Evolutionary conservation across 2,329 filamentous ascomycete genomes (phyloP).

Genomic region (Trichoderma gracile): DNA sequence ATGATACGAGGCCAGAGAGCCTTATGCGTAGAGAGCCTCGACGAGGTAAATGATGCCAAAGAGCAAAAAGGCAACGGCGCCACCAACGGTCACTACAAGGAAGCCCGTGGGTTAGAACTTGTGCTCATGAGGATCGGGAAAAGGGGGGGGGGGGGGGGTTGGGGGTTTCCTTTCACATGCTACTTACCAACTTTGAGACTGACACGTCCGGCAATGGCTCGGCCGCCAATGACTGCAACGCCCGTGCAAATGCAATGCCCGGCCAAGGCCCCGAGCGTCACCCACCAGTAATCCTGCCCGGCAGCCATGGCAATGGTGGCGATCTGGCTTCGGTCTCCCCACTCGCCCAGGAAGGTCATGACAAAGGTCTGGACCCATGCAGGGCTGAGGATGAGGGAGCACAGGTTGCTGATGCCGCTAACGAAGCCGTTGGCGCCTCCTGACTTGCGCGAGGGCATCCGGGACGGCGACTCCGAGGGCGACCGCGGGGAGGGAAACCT

Average conservation of each 20-base stretch:
- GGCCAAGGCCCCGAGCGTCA: slow-evolving; percentile 81
- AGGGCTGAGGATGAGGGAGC: slow-evolving; percentile 84
- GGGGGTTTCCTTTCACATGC: not conserved
- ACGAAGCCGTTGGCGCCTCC: slow-evolving; percentile 44
- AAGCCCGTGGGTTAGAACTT: slow-evolving; percentile 30
- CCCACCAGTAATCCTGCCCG: slow-evolving; percentile 98
- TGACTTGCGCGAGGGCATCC: slow-evolving; percentile 54
- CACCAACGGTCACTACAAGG: slow-evolving; percentile 81
- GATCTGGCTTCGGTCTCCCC: slow-evolving; percentile 97
- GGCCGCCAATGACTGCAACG: slow-evolving; percentile 85
- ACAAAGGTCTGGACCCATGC: slow-evolving; percentile 99
- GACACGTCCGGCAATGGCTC: slow-evolving; percentile 88
- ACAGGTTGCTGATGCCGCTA: slow-evolving; percentile 77
- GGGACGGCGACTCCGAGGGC: slow-evolving; percentile 72
- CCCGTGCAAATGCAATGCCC: slow-evolving; percentile 91
- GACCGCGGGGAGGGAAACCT: slow-evolving; percentile 79
- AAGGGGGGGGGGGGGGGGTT: not conserved
- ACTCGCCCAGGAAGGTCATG: slow-evolving; percentile 98
- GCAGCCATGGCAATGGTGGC: slow-evolving; percentile 99
- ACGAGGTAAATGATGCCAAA: slow-evolving; percentile 92
- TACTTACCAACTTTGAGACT: slow-evolving; percentile 93
- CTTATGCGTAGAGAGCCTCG: slow-evolving; percentile 67
- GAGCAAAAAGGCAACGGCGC: slow-evolving; percentile 82
- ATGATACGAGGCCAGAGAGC: not conserved
- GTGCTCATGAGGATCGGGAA: not conserved